phyloP scores from a whole-genome alignment of 2,329 filamentous ascomycete species.

The Epichloe glyceriae region DNA sequence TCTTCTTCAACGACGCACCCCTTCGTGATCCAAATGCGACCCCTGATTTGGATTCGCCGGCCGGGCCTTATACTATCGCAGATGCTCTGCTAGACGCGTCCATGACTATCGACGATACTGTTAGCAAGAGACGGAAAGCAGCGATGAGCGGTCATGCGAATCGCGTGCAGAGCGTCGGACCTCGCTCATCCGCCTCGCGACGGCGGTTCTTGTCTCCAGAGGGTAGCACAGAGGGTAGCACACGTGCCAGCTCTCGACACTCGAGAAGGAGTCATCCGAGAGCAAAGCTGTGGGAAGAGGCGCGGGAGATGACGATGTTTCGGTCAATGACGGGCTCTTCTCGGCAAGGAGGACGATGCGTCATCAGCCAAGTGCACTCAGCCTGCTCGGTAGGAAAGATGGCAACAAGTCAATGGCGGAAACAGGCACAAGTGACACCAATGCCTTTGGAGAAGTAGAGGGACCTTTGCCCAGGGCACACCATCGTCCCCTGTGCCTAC shows the following conservation, averaged over 20 bases:
- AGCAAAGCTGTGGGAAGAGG: slow-evolving; percentile 10
- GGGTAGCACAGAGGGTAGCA: slow-evolving; percentile 15
- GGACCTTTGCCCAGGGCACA: slow-evolving; percentile 32
- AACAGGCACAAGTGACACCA: slow-evolving; percentile 44
- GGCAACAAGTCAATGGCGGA: slow-evolving; percentile 45
- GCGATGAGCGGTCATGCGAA: slow-evolving; percentile 38
- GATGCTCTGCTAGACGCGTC: slow-evolving; percentile 88
- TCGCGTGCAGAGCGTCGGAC: slow-evolving; percentile 25
- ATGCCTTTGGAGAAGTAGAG: slow-evolving; percentile 47
- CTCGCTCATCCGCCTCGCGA: slow-evolving; percentile 12
- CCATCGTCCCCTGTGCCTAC: slow-evolving; percentile 11
- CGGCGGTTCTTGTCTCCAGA: slow-evolving; percentile 21
- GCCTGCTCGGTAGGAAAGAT: slow-evolving; percentile 45
- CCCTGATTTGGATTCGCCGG: slow-evolving; percentile 18
- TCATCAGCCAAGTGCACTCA: slow-evolving; percentile 46
- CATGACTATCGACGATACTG: slow-evolving; percentile 65
- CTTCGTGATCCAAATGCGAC: slow-evolving; percentile 28
- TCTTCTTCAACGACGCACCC: slow-evolving; percentile 77
- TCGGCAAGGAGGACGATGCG: slow-evolving; percentile 34
- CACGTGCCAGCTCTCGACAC: slow-evolving; percentile 23
- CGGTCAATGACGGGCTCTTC: slow-evolving; percentile 28
- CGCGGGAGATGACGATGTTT: slow-evolving; percentile 21
- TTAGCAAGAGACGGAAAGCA: slow-evolving; percentile 38
- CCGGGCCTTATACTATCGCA: slow-evolving; percentile 61
- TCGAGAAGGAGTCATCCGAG: slow-evolving; percentile 24